Percentiles rank a stretch among this genome's conserved stretches.
These are phyloP conservation scores for Gardenia jasminoides DNA, from an alignment of 257 asterid species.

Conservation along the genomic window DNA sequence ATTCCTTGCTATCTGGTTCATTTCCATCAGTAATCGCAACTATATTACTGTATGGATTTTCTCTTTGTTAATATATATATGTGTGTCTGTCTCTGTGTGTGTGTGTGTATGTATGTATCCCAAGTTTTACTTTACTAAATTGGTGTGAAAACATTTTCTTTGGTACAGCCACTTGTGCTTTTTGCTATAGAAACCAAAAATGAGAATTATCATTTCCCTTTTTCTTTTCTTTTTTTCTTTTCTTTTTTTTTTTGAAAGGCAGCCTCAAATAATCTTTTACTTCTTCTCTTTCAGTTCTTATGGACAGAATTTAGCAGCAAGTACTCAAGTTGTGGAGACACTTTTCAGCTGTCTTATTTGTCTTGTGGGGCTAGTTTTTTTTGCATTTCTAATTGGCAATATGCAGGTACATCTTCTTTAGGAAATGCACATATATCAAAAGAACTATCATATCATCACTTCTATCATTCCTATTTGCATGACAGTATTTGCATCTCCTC, in stretches of 20 bases:
- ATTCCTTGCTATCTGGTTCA: not conserved
- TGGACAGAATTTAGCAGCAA: constrained; percentile 65
- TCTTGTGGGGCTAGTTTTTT: constrained; percentile 79
- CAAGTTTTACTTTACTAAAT: not conserved
- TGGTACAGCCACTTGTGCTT: not conserved
- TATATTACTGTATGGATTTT: not conserved
- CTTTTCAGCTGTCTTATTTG: constrained; percentile 62
- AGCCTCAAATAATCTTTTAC: constrained; percentile 8
- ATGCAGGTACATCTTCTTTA: constrained; percentile 61
- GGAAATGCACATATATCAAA: not conserved
- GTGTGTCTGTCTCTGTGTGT: no score
- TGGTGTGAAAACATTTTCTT: not conserved
- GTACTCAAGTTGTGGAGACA: constrained; percentile 53
- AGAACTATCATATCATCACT: not conserved
- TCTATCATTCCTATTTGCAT: not conserved
- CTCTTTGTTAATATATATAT: not conserved
- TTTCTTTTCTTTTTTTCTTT: no score
- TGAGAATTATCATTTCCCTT: not conserved
- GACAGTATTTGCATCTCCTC: not conserved
- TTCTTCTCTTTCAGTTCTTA: constrained; percentile 56
- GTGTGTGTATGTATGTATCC: no score
- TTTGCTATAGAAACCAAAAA: not conserved
- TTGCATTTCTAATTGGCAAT: constrained; percentile 75
- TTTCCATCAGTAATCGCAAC: not conserved
- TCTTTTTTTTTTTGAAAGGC: not conserved